These are phyloP conservation scores for Massarina eburnea DNA, from an alignment of 2,329 filamentous ascomycete species.

Conservation along the genomic window DNA sequence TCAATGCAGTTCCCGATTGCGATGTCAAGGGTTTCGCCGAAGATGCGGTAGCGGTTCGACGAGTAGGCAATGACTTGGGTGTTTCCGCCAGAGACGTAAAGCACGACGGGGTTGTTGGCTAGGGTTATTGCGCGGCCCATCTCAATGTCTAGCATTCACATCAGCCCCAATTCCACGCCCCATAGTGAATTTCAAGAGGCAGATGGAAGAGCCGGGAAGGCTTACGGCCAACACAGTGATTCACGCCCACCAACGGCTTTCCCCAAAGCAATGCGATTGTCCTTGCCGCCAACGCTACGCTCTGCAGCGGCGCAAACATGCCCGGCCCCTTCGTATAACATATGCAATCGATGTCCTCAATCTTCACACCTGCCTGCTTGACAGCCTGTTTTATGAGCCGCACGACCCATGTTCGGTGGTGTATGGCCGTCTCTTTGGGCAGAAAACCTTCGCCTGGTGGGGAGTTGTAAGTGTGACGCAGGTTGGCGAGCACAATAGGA, in stretches of 20 bases:
- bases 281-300: constrained; percentile 82
- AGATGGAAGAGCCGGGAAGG: constrained; percentile 5
- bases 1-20: constrained; percentile 97
- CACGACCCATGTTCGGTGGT: constrained; percentile 86
- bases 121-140: constrained; percentile 95
- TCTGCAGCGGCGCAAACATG: constrained; percentile 91
- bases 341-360: constrained; percentile 77
- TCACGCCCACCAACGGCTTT: constrained; percentile 89
- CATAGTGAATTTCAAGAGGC: neutral
- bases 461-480: constrained; percentile 89
- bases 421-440: constrained; percentile 91
- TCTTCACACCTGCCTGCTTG: constrained; percentile 58
- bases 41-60: constrained; percentile 92
- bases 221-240: constrained; percentile 89
- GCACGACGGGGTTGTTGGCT: constrained; percentile 85
- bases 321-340: constrained; percentile 96
- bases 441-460: constrained; percentile 93
- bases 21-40: constrained; percentile 96
- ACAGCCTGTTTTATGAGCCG: constrained; percentile 79
- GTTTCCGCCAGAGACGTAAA: constrained; percentile 95
- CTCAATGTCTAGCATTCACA: constrained; percentile 71
- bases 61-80: constrained; percentile 98
- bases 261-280: constrained; percentile 82
- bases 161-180: neutral
- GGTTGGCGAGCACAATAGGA: constrained; percentile 76